Conservation (phyloP, 352 stramenopile species). For the Pythium dissimile region DNA sequence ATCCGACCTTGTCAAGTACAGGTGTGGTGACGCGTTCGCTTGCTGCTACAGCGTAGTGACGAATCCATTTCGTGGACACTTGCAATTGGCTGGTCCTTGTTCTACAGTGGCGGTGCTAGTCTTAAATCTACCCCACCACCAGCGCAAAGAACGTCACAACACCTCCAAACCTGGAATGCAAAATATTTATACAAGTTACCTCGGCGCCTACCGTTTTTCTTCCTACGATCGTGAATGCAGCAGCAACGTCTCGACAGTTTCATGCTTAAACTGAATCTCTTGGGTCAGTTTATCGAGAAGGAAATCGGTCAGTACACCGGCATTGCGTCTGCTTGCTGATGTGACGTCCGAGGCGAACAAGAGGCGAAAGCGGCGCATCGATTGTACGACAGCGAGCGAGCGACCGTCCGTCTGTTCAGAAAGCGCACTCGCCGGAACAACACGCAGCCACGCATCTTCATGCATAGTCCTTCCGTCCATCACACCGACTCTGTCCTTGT, state of each 20-base stretch:
- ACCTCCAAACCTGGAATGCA: background rate
- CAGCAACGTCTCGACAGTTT: constrained; percentile 13
- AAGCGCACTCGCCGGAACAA: background rate
- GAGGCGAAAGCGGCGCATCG: constrained; percentile 1
- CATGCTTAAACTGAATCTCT: constrained; percentile 17
- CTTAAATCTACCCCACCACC: no score
- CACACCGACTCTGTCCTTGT: background rate
- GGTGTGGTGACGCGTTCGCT: no score
- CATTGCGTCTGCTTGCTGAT: constrained; percentile 1
- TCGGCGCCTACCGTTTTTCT: background rate
- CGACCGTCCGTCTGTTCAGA: background rate
- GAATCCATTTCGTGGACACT: no score
- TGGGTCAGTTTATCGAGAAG: constrained; percentile 9
- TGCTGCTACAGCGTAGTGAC: no score
- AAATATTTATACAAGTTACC: background rate
- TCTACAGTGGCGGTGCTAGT: background rate
- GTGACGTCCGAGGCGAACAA: constrained; percentile 6
- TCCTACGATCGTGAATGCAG: background rate
- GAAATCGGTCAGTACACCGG: constrained; percentile 13
- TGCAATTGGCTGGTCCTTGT: no score
- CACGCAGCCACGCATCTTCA: constrained; percentile 4
- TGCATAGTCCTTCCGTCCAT: background rate
- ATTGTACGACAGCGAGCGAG: constrained; percentile 2
- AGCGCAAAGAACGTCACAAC: no score
- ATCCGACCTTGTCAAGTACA: no score